These are phyloP conservation scores for Tetracladium setigerum DNA, from an alignment of 495 filamentous ascomycete genomes.

Conservation along the genomic window DNA sequence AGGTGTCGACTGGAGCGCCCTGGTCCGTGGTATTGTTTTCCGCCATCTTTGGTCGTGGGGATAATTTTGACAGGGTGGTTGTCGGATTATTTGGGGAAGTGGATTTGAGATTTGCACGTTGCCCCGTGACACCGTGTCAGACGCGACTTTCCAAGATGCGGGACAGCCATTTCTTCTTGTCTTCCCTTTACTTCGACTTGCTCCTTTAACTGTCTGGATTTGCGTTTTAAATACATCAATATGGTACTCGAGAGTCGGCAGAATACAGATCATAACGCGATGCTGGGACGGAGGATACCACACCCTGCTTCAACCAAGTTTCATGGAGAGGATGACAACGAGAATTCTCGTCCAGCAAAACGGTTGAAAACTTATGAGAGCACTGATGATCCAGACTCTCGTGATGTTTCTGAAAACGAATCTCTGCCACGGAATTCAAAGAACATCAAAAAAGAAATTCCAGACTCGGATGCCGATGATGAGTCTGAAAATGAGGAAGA, in stretches of 20 bases:
- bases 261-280: conserved; percentile 21
- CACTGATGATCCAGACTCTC: conserved; percentile 24
- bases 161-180: neutral
- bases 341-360: conserved; percentile 25
- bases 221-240: neutral
- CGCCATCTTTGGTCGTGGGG: conserved; percentile 3
- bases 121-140: conserved; percentile 9
- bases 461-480: conserved; percentile 28
- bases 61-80: neutral
- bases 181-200: neutral
- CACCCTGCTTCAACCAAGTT: conserved; percentile 34
- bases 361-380: conserved; percentile 29
- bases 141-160: neutral
- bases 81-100: neutral
- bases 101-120: neutral
- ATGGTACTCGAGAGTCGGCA: conserved; percentile 19
- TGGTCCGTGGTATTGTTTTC: conserved; percentile 7
- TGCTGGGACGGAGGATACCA: conserved; percentile 27
- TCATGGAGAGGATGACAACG: conserved; percentile 18
- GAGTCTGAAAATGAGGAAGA: conserved; percentile 23
- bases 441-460: conserved; percentile 17
- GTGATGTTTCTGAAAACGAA: conserved; percentile 11
- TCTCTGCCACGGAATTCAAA: conserved; percentile 2
- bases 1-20: conserved; percentile 2
- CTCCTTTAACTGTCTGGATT: neutral